Evolutionary conservation across 306 rosid species (phyloP), one percentile per base, ranked within the genome.

Genomic region (Quercus aquifolioides): DNA sequence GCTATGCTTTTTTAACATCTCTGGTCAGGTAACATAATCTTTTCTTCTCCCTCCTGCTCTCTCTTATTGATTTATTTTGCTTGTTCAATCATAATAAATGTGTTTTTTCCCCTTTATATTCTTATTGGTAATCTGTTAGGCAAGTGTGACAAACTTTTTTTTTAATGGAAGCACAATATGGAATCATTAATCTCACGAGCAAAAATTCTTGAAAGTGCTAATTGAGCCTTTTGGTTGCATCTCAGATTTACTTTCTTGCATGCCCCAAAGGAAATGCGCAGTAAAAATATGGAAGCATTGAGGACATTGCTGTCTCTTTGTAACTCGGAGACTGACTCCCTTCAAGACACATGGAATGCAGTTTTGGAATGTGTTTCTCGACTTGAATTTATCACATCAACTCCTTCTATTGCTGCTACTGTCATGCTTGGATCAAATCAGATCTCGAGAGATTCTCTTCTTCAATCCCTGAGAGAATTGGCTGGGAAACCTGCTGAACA

Each of bases 331-430:
- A 87, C 87, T 60, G 94, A 91, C 49, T 80, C 98, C 63, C 98
- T 96, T 84, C 97, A 89, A 85, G 98, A 96, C 85, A 93, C 99
- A 59, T 96, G 99, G 99, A 96, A 96, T 89, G 99, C 99, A 55
- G 92, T 96, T 86, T 84, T 96, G 82, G 99, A 96, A 86, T 96
- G 99, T 82, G 94, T 93, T 79, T 91, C 99, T 68, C 96, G 99
- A 63, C 98, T 96, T 71, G 99, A 96, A 82, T 90, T 77, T 72
- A 96, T 96, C 82, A 87, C 93, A 64, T 74, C 97, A 57, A 90
- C 91, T 85, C 98, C 99, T 76, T 74, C 93, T 62, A 88, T 96
- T 77, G 84, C 97, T 78, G 91, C 92, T 59, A 90, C 99, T 59
- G 96, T 96, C 65, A 93, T 96, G 99, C 85, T 88, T 65, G 99